Base-by-base conservation (phyloP, 2,329 filamentous ascomycete species). In the Ceratocystis papillata region DNA sequence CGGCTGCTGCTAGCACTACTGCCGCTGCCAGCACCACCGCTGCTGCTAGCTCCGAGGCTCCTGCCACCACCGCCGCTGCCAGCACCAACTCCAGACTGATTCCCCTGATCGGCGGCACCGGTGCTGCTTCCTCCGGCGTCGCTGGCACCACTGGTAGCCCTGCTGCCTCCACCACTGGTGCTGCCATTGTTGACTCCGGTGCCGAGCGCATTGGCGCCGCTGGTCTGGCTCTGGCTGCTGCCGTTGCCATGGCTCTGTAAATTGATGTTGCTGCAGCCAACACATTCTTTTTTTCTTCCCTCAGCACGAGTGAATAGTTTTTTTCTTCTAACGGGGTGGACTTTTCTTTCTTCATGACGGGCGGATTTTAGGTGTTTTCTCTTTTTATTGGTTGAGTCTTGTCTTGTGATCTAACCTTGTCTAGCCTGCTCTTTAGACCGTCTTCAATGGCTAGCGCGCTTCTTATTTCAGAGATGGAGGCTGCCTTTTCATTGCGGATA, bases 171-270 rank as follows among this genome's bases (percentile, higher is more conserved):
- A 72, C 70, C 25, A 68, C 71, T 55, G 70, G 66, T 12, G 70
- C 70, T 10, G 70, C 70, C 15, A 71, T 67, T 4, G 44, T 67
- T 25, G 50, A 63, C 25, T 57, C 53, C n/a, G 61, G 61, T 60
- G 65, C 72, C 44, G 69, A 72, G 50, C 73, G 72, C n/a, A 69
- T 75, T 33, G 71, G 72, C 57, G 66, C 66, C n/a, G 72, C 70
- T 33, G 70, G 61, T 25, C 37, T 72, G 22, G 73, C 71, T 44
- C 72, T 72, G 25, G 67, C 72, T 20, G 71, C 72, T 61, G 74
- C 72, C 30, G 50, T 74, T 65, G 74, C 71, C 25, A 46, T 74
- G 3, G 74, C 72, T 53, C 69, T 76, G 53, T 76, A 72, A 71
- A 65, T 53, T 2, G 17, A 17, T 22, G 22, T n/a, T 63, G 44